phyloP scores from a whole-genome alignment of 306 rosid species.

The Calophaca sinica region DNA sequence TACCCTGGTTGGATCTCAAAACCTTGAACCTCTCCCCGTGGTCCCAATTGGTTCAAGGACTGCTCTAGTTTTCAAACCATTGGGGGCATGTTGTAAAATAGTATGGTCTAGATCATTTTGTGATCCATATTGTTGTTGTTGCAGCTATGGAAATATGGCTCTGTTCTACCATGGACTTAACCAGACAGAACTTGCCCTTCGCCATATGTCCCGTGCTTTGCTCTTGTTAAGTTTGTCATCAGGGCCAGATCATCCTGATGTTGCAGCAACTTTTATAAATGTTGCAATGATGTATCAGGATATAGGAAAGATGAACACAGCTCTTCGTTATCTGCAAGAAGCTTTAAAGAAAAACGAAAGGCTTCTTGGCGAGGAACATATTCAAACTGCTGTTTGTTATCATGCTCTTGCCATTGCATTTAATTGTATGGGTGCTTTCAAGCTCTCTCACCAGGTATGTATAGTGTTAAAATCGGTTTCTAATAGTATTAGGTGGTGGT shows the following conservation, averaged over 20 bases:
- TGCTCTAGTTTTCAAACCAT: background rate
- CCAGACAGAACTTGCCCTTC: constrained; percentile 95
- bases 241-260: constrained; percentile 99
- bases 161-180: constrained; percentile 95
- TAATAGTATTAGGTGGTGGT: constrained; percentile 1
- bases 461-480: background rate
- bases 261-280: constrained; percentile 92
- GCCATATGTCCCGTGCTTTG: constrained; percentile 97
- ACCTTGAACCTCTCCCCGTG: constrained; percentile 11
- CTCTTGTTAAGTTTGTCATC: constrained; percentile 92
- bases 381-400: constrained; percentile 99
- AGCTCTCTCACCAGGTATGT: constrained; percentile 94
- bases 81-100: background rate
- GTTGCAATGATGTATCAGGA: constrained; percentile 99
- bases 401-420: constrained; percentile 98
- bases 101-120: constrained; percentile 23
- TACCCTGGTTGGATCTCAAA: background rate
- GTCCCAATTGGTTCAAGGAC: background rate
- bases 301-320: constrained; percentile 94
- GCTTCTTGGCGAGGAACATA: constrained; percentile 97
- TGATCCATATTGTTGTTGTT: constrained; percentile 42
- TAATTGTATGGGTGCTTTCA: constrained; percentile 98
- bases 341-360: constrained; percentile 96
- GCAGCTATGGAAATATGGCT: constrained; percentile 99
- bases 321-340: constrained; percentile 99